Base-by-base conservation (phyloP, 108 stramenopile species). In the Nitzschia palea region DNA sequence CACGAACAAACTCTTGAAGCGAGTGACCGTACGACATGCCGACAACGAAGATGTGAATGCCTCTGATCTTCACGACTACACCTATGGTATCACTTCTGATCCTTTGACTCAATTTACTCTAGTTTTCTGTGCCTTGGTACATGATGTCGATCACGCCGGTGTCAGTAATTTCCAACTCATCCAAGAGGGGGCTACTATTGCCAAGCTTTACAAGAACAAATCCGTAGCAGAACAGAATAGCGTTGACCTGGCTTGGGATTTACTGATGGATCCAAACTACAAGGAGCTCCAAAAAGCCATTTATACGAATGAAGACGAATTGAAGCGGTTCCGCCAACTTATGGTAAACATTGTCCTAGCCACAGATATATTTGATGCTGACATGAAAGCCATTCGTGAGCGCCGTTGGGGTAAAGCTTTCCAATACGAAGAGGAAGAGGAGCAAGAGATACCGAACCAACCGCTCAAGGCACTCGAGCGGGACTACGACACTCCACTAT, bases 301-400 rank as follows among this genome's bases (percentile, higher is more conserved):
- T 26, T 70, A 67, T 2, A 52, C 78, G 29, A 80, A 70, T 36
- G 34, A 55, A 20, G 76, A 58, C 15, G 78, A 83, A 35, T 55
- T 71, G 35, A 68, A 73, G 34, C 63, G 73, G 5, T 83, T 83
- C 71, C 82, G 82, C 4, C 76, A 83, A 55, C 65, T 50, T 50
- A 74, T 83, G 43, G 76, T 83, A 25, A 71, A 76, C 35, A 76
- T 68, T 65, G 82, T 83, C 56, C 65, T 83, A 71, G 82, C 75
- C n/a, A 83, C 82, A 14, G 82, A 83, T 61, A 83, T 83, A 26
- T 75, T 74, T 6, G 77, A 79, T 62, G 62, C 65, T 31, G 80
- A 80, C 51, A 70, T 72, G 58, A 68, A 68, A 26, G 61, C 53
- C 9, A 51, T 44, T 9, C 65, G 63, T 0, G 66, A 78, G 44